Evolutionary conservation across 495 filamentous ascomycete species (phyloP).

Genomic region (Lophiostoma macrostomum): DNA sequence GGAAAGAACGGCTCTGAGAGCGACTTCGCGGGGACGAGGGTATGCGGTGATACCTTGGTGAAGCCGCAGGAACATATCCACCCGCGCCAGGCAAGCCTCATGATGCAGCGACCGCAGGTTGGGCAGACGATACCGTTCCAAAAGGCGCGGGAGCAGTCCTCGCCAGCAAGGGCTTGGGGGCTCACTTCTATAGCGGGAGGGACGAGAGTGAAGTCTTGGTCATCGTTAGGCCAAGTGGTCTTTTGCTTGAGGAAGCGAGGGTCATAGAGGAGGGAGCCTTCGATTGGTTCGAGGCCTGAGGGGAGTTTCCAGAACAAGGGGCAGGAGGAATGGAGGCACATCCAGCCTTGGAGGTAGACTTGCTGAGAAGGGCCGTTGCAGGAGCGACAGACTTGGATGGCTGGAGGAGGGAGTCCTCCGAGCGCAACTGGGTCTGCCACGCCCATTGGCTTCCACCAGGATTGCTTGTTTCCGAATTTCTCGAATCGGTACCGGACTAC

Average conservation of each 20-base stretch:
- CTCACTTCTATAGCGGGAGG: conserved; percentile 44
- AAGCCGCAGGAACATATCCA: conserved; percentile 66
- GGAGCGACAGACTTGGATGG: conserved; percentile 36
- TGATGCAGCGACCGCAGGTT: conserved; percentile 61
- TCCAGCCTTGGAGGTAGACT: conserved; percentile 62
- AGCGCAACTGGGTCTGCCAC: conserved; percentile 4
- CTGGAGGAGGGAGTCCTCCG: conserved; percentile 11
- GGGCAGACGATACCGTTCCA: conserved; percentile 74
- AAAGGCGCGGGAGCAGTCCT: conserved; percentile 39
- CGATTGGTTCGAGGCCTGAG: conserved; percentile 21
- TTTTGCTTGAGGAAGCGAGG: conserved; percentile 55
- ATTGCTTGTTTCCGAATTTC: conserved; percentile 56
- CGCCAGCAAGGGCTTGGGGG: conserved; percentile 34
- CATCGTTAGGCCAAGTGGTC: conserved; percentile 38
- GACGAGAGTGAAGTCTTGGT: conserved; percentile 42
- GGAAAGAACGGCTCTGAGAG: conserved; percentile 41
- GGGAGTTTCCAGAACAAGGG: conserved; percentile 53
- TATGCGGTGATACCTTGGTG: conserved; percentile 39
- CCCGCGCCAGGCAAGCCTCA: conserved; percentile 58
- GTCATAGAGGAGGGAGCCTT: conserved; percentile 51
- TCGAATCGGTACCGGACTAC: conserved; percentile 65
- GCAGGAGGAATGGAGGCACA: conserved; percentile 63
- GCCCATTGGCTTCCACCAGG: conserved; percentile 65
- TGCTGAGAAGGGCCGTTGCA: conserved; percentile 45
- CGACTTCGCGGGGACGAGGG: conserved; percentile 39